A percentile compares a stretch with the other conserved stretches of the same genome.
phyloP scores from a whole-genome alignment of 192 early-diverging fungal species.

The Backusella australiensis region DNA sequence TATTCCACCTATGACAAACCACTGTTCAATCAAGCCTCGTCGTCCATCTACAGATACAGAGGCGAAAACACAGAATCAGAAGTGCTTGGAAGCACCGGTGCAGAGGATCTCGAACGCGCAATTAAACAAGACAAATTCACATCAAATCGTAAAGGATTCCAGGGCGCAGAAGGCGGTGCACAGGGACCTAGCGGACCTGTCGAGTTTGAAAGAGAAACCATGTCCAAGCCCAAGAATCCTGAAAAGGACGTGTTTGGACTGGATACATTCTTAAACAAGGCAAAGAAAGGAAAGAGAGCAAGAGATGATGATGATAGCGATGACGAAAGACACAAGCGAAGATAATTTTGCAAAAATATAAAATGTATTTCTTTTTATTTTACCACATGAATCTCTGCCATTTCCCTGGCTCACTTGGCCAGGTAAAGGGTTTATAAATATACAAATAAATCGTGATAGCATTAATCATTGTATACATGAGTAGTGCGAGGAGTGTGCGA shows the following conservation, averaged over 20 bases:
- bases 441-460: constrained; percentile 72
- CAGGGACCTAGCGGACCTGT: constrained; percentile 79
- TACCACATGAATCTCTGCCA: constrained; percentile 96
- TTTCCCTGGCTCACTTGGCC: constrained; percentile 64
- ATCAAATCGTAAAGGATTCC: constrained; percentile 58
- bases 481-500: constrained; percentile 38
- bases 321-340: constrained; percentile 26
- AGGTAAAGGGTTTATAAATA: constrained; percentile 70
- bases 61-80: constrained; percentile 54
- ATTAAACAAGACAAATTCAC: constrained; percentile 69
- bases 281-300: constrained; percentile 59
- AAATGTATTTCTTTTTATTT: constrained; percentile 11
- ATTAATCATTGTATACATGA: constrained; percentile 61
- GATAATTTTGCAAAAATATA: neutral
- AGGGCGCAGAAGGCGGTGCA: constrained; percentile 57
- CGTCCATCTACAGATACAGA: constrained; percentile 82
- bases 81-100: constrained; percentile 58
- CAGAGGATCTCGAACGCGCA: constrained; percentile 67
- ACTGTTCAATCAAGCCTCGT: constrained; percentile 70
- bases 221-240: constrained; percentile 21
- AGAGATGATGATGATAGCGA: constrained; percentile 31
- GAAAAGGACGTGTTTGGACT: constrained; percentile 88
- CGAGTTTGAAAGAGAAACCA: constrained; percentile 86
- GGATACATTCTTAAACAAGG: constrained; percentile 77
- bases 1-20: constrained; percentile 97